Conservation (phyloP, 2,329 filamentous ascomycete genomes). For the Fonsecaea multimorphosa region DNA sequence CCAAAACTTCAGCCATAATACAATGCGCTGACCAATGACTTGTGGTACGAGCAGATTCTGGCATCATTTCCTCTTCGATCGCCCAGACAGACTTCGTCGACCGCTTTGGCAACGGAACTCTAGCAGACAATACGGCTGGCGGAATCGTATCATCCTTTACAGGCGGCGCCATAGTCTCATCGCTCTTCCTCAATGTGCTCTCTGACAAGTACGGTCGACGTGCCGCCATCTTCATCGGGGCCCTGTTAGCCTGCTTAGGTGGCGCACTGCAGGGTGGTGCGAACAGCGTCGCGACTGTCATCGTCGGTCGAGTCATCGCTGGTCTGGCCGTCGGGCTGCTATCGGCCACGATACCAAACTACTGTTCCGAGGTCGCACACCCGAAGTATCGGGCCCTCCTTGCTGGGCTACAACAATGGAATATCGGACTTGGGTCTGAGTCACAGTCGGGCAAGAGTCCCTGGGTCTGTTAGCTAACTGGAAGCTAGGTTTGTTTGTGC, state of each 20-base stretch:
- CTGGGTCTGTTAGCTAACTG: not conserved
- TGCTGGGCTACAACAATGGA: conserved; percentile 54
- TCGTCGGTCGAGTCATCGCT: conserved; percentile 58
- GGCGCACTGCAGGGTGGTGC: conserved; percentile 48
- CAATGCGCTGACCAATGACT: not conserved
- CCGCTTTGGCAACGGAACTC: conserved; percentile 41
- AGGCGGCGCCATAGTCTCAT: conserved; percentile 50
- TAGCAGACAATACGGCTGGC: conserved; percentile 45
- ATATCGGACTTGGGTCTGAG: conserved; percentile 51
- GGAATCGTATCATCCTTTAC: conserved; percentile 52
- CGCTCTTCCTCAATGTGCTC: conserved; percentile 44
- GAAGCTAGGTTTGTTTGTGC: conserved; percentile 44
- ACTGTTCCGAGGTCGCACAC: conserved; percentile 53
- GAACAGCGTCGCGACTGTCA: conserved; percentile 52
- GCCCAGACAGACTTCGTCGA: conserved; percentile 44
- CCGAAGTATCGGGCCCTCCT: conserved; percentile 49
- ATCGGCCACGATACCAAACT: conserved; percentile 56
- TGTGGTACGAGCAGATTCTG: conserved; percentile 41
- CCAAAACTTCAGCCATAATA: not conserved
- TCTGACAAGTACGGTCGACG: conserved; percentile 46
- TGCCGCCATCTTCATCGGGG: conserved; percentile 46
- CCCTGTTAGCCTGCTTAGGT: conserved; percentile 44
- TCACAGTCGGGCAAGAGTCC: not conserved
- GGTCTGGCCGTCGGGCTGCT: conserved; percentile 58
- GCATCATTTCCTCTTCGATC: conserved; percentile 48